phyloP scores from a whole-genome alignment of 2,329 filamentous ascomycete genomes.

The Pseudogymnoascus destructans region DNA sequence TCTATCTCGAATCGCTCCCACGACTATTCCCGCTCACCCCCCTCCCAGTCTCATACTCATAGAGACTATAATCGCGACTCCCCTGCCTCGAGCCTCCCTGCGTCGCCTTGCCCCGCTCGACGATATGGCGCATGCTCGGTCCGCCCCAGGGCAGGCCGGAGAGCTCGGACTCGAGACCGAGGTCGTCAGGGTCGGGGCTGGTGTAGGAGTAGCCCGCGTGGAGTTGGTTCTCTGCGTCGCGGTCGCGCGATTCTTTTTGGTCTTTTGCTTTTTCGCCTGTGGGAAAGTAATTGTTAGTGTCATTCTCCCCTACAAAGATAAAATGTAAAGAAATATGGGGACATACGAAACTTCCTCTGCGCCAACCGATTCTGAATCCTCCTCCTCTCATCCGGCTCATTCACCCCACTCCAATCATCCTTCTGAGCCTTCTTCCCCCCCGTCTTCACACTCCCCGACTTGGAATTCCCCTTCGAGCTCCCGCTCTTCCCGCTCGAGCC shows the following conservation, averaged over 20 bases:
- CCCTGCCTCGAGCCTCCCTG: conserved; percentile 25
- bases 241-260: conserved; percentile 50
- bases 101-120: conserved; percentile 32
- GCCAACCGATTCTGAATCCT: conserved; percentile 66
- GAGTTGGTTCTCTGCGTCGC: conserved; percentile 49
- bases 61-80: conserved; percentile 17
- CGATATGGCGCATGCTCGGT: conserved; percentile 43
- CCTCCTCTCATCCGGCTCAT: conserved; percentile 56
- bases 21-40: conserved; percentile 17
- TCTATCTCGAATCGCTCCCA: conserved; percentile 19
- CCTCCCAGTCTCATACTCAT: conserved; percentile 23
- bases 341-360: conserved; percentile 62
- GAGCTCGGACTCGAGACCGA: conserved; percentile 39
- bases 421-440: conserved; percentile 15
- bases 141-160: conserved; percentile 63
- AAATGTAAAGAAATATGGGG: neutral
- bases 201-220: conserved; percentile 52
- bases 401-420: conserved; percentile 57
- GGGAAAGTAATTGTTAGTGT: neutral
- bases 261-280: conserved; percentile 58
- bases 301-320: neutral
- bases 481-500: neutral
- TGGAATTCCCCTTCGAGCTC: neutral
- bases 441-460: neutral
- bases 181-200: conserved; percentile 43